Conservation (phyloP, 1,284 basidiomycete genomes). For the Ceratobasidium sp. region DNA sequence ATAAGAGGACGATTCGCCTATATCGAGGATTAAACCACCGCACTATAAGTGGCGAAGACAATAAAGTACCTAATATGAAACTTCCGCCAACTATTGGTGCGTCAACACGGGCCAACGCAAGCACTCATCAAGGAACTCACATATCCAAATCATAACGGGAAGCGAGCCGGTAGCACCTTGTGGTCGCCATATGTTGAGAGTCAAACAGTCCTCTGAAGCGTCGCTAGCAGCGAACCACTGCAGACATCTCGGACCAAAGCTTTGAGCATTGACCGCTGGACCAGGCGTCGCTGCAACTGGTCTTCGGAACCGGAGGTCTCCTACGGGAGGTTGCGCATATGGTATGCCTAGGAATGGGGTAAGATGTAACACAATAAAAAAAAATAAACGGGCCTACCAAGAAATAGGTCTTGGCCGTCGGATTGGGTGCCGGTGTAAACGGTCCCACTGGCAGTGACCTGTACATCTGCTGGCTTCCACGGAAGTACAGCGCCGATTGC, state of each 20-base stretch:
- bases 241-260: not conserved
- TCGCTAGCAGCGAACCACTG: not conserved
- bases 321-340: constrained; percentile 55
- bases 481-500: not conserved
- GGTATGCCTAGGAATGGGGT: constrained; percentile 61
- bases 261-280: not conserved
- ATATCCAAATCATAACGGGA: constrained; percentile 40
- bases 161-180: not conserved
- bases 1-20: constrained; percentile 17
- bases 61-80: constrained; percentile 26
- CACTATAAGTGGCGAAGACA: not conserved
- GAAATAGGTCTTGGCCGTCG: constrained; percentile 14
- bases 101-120: not conserved
- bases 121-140: not conserved
- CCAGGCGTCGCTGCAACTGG: constrained; percentile 48
- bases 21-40: not conserved
- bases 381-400: not conserved
- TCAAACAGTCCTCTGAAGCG: constrained; percentile 37
- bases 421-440: not conserved
- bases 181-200: constrained; percentile 32
- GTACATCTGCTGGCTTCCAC: not conserved
- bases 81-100: constrained; percentile 5
- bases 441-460: not conserved
- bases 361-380: not conserved
- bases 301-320: constrained; percentile 51